Base-by-base conservation (phyloP, 164 flowering plant genomes). In the Akebia trifoliata region DNA sequence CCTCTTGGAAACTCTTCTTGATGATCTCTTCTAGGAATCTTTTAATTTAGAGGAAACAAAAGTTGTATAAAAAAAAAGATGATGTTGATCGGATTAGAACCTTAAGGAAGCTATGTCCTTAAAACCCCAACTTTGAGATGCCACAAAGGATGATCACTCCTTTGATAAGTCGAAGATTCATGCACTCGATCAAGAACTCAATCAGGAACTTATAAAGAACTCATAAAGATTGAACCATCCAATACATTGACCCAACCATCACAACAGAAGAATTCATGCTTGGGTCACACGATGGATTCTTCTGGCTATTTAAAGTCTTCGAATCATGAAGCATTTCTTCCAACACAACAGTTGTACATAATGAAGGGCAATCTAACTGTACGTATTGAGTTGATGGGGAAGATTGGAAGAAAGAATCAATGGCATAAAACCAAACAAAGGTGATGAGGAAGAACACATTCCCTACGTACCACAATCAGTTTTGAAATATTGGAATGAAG, bases 401-500 rank as follows among this genome's bases (percentile, higher is more conserved):
- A 48, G 70, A 72, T 48, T 59, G 73, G 61, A 66, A 59, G 58
- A 51, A 72, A 40, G 69, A 25, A 51, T 60, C 72, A 59, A 61
- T 55, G 30, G 61, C 28, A 34, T 62, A n/a, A n/a, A n/a, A n/a
- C n/a, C 76, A 31, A 69, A 36, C 14, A 64, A 48, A 22, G 68
- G 64, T 20, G 58, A 58, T 21, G 28, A 47, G 14, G 73, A 51
- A 39, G 61, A 66, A 50, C 71, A 55, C 21, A 24, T 57, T 31
- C 65, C 83, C 96, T 86, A 80, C 68, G 69, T 60, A 71, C 82
- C 75, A 42, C 79, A 69, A 50, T 74, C 81, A 67, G 78, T 61
- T 56, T 81, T 84, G 69, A 79, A 57, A 84, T 81, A 80, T 93
- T 93, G 98, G 97, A 93, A 78, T 87, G 98, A 93, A 93, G 98